Percentiles rank a stretch among this genome's conserved stretches.
Conservation (phyloP, 2,329 filamentous ascomycete genomes). For the Acephala macrosclerotiorum region DNA sequence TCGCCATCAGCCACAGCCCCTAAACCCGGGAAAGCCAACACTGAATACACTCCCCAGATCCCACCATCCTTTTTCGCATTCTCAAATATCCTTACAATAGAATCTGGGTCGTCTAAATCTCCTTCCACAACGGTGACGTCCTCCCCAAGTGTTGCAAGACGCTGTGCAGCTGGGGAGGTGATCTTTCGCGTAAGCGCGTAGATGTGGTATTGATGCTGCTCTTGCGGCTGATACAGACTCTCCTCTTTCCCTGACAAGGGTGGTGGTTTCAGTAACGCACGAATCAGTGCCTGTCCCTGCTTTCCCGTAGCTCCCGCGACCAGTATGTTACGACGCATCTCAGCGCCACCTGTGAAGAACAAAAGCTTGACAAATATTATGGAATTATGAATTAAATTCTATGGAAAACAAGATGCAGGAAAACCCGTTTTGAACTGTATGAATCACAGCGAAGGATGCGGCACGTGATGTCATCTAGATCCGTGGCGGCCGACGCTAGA, state of each 20-base stretch:
- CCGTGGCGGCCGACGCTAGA: too few species aligned
- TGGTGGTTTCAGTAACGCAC: conserved; percentile 38
- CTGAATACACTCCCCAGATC: conserved; percentile 60
- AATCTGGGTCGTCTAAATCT: conserved; percentile 55
- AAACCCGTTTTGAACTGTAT: too few species aligned
- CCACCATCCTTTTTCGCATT: conserved; percentile 41
- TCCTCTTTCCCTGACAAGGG: background rate
- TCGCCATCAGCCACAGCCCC: conserved; percentile 50
- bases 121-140: conserved; percentile 56
- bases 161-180: conserved; percentile 50
- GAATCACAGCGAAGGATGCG: too few species aligned
- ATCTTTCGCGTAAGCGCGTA: conserved; percentile 61
- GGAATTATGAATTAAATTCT: background rate
- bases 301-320: conserved; percentile 51
- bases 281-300: conserved; percentile 48
- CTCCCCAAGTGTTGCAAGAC: conserved; percentile 44
- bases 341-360: background rate
- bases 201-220: conserved; percentile 46
- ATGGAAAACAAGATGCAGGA: too few species aligned
- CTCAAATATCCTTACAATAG: conserved; percentile 49
- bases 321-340: conserved; percentile 39
- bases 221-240: background rate
- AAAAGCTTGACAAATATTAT: background rate
- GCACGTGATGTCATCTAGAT: too few species aligned
- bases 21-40: conserved; percentile 33